phyloP scores from a whole-genome alignment of 805 yeast species.

The Wickerhamomyces subpelliculosus region DNA sequence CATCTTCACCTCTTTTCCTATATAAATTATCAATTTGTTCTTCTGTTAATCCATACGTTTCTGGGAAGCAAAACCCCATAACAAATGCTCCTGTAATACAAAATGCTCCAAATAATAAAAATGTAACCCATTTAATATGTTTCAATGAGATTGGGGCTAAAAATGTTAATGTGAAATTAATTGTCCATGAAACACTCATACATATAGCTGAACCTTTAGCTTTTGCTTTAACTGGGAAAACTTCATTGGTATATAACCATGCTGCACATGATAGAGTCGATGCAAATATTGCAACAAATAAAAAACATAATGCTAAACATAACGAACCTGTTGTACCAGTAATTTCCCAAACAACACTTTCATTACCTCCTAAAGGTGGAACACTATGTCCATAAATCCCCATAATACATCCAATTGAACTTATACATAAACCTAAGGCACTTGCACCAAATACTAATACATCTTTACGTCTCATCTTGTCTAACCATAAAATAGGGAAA shows the following conservation, averaged over 20 bases:
- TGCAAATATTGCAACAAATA: constrained; percentile 40
- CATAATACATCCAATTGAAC: constrained; percentile 30
- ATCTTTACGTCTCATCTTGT: constrained; percentile 40
- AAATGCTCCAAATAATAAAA: constrained; percentile 29
- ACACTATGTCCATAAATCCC: constrained; percentile 27
- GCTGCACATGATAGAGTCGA: constrained; percentile 40
- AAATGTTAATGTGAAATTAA: constrained; percentile 31
- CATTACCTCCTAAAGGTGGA: constrained; percentile 26
- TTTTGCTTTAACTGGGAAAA: constrained; percentile 38
- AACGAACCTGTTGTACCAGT: constrained; percentile 33
- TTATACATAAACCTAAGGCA: constrained; percentile 29
- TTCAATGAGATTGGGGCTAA: constrained; percentile 33
- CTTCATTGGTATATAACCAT: constrained; percentile 44
- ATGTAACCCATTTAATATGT: constrained; percentile 32
- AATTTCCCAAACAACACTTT: constrained; percentile 29
- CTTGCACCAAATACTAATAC: constrained; percentile 36
- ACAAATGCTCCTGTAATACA: constrained; percentile 26
- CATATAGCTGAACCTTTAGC: constrained; percentile 40
- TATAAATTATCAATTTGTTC: constrained; percentile 21
- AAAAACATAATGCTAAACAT: constrained; percentile 36
- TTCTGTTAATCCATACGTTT: constrained; percentile 29
- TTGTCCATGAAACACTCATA: constrained; percentile 39
- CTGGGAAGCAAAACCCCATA: constrained; percentile 34
- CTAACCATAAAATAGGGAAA: constrained; percentile 37
- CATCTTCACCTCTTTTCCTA: neutral